Percentiles rank a stretch among this genome's conserved stretches.
phyloP scores from a whole-genome alignment of 169 alveolate species.

The Babesia bigemina region DNA sequence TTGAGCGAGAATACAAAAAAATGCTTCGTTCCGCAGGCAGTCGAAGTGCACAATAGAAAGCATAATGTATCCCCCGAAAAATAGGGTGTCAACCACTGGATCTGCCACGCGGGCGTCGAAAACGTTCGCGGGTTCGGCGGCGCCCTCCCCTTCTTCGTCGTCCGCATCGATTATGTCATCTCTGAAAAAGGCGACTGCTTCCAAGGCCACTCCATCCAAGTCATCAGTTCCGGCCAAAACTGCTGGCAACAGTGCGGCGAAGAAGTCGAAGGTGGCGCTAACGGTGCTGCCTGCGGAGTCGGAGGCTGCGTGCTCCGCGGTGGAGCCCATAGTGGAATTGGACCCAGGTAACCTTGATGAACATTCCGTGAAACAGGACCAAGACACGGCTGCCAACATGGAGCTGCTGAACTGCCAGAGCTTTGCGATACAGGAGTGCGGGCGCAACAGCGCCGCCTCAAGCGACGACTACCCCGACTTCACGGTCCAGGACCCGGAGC shows the following conservation, averaged over 20 bases:
- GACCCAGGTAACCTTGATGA: background rate
- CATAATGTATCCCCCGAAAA: slow-evolving; percentile 4
- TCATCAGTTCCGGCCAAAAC: background rate
- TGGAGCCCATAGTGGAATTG: background rate
- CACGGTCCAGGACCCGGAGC: background rate
- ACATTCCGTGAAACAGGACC: background rate
- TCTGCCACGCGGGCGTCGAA: background rate
- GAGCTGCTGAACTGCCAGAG: slow-evolving; percentile 7
- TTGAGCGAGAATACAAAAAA: no score
- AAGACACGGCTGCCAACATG: background rate
- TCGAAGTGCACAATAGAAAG: background rate
- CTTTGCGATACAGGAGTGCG: background rate
- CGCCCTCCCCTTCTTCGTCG: background rate
- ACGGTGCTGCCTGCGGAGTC: slow-evolving; percentile 7
- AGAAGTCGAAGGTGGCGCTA: background rate
- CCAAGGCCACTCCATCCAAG: background rate
- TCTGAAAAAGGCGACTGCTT: background rate
- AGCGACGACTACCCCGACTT: background rate
- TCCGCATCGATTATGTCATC: background rate
- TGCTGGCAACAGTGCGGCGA: no score
- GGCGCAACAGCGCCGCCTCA: background rate
- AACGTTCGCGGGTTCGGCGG: background rate
- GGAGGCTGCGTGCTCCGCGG: slow-evolving; percentile 1
- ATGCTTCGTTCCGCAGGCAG: no score
- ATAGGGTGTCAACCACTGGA: background rate